Conservation (phyloP, 2,329 filamentous ascomycete genomes). For the Rasamsonia emersonii region DNA sequence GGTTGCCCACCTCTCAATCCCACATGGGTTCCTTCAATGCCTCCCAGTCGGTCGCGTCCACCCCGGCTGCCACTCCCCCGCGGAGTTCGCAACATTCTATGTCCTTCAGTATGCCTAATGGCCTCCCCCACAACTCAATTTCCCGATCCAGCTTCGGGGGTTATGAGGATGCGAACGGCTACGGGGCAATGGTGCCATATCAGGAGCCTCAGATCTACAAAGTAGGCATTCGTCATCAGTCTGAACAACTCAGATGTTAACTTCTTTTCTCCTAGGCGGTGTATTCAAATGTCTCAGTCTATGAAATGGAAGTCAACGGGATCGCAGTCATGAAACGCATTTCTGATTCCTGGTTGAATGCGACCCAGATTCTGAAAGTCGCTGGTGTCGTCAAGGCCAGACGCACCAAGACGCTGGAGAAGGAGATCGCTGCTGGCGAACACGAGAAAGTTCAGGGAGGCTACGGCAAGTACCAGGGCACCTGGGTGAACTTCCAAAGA, state of each 20-base stretch:
- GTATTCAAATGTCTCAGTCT: constrained; percentile 92
- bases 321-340: constrained; percentile 93
- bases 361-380: constrained; percentile 95
- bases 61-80: constrained; percentile 38
- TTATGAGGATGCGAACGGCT: constrained; percentile 34
- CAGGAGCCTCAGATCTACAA: constrained; percentile 42
- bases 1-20: constrained; percentile 30
- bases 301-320: constrained; percentile 95
- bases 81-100: constrained; percentile 35
- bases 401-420: constrained; percentile 94
- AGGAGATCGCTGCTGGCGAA: constrained; percentile 91
- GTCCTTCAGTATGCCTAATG: constrained; percentile 33
- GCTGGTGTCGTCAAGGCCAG: constrained; percentile 96
- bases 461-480: constrained; percentile 98
- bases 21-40: constrained; percentile 35
- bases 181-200: constrained; percentile 27
- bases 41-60: constrained; percentile 37
- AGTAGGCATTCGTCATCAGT: constrained; percentile 17
- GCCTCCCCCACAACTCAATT: constrained; percentile 19
- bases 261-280: constrained; percentile 52
- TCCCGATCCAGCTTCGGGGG: constrained; percentile 27
- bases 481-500: constrained; percentile 92
- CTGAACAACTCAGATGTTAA: neutral
- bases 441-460: constrained; percentile 98
- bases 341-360: constrained; percentile 93